Percentiles rank a stretch among this genome's conserved stretches.
Conservation (phyloP, 23 red algal genomes). For the Gracilaria vermiculophylla region DNA sequence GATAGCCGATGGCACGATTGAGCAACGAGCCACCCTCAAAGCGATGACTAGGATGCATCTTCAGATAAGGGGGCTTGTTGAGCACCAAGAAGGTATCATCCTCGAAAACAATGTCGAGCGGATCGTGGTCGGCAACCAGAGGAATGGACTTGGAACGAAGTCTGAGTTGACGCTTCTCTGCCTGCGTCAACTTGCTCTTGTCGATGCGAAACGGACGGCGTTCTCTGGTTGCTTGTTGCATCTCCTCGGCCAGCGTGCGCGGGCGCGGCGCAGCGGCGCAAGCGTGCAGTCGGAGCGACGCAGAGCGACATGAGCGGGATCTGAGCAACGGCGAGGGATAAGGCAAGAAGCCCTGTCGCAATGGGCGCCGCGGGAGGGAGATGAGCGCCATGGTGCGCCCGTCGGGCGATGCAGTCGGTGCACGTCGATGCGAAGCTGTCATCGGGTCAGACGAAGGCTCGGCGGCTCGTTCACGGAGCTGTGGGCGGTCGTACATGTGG, state of each 20-base stretch:
- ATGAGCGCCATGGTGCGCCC: background rate
- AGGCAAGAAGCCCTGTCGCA: too few relatives aligned
- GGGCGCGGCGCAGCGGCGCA: background rate
- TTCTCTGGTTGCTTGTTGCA: slow-evolving; percentile 19
- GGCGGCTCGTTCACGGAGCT: too few relatives aligned
- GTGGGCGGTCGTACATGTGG: too few relatives aligned
- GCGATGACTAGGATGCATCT: slow-evolving; percentile 80
- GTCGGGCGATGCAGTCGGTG: background rate
- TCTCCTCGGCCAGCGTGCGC: slow-evolving; percentile 15
- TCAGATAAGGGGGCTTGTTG: slow-evolving; percentile 68
- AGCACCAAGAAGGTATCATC: slow-evolving; percentile 68
- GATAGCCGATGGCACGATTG: slow-evolving; percentile 63
- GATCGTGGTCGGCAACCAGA: slow-evolving; percentile 64
- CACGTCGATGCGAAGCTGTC: too few relatives aligned
- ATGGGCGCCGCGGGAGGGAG: too few relatives aligned
- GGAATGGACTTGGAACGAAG: slow-evolving; percentile 69
- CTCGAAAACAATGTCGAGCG: slow-evolving; percentile 72
- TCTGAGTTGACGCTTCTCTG: slow-evolving; percentile 47
- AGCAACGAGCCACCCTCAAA: slow-evolving; percentile 67
- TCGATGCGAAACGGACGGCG: slow-evolving; percentile 45
- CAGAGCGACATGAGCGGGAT: background rate
- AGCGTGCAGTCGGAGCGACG: background rate
- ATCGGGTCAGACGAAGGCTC: too few relatives aligned
- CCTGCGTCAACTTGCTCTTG: slow-evolving; percentile 28
- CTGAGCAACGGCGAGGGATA: background rate